phyloP scores from a whole-genome alignment of 257 asterid species.

The Scutellaria baicalensis region DNA sequence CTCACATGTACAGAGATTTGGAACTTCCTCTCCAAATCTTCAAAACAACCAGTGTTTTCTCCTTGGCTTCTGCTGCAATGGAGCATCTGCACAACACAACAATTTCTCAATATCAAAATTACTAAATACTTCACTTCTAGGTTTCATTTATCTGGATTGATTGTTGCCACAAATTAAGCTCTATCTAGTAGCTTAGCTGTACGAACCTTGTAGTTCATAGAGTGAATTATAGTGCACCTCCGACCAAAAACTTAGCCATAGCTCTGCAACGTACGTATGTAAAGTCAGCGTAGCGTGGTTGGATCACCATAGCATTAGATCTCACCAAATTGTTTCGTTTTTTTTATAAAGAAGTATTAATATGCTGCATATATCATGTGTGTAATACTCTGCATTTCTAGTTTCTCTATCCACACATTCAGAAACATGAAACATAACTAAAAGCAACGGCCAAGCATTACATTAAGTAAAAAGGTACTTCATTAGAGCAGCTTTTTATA shows the following conservation, averaged over 20 bases:
- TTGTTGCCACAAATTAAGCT: neutral
- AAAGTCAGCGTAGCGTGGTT: neutral
- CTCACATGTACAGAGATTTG: neutral
- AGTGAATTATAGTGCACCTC: slow-evolving; percentile 73
- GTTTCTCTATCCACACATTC: neutral
- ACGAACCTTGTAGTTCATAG: slow-evolving; percentile 45
- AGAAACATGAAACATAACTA: neutral
- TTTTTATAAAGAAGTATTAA: neutral
- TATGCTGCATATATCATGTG: neutral
- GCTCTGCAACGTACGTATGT: slow-evolving; percentile 33
- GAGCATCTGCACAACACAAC: slow-evolving; percentile 31
- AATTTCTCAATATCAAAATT: neutral
- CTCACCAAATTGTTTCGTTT: neutral
- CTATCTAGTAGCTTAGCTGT: neutral
- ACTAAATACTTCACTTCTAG: neutral
- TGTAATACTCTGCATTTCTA: neutral
- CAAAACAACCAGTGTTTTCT: slow-evolving; percentile 50
- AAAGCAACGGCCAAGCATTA: neutral
- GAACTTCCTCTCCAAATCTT: neutral
- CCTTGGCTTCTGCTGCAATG: slow-evolving; percentile 30
- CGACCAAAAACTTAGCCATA: slow-evolving; percentile 72
- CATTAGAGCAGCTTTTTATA: slow-evolving; percentile 11
- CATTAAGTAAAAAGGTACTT: neutral
- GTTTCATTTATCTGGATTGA: neutral
- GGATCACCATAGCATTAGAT: neutral